These are phyloP conservation scores for Penicillium sp. DNA, from an alignment of 2,329 filamentous ascomycete species.

Conservation along the genomic window DNA sequence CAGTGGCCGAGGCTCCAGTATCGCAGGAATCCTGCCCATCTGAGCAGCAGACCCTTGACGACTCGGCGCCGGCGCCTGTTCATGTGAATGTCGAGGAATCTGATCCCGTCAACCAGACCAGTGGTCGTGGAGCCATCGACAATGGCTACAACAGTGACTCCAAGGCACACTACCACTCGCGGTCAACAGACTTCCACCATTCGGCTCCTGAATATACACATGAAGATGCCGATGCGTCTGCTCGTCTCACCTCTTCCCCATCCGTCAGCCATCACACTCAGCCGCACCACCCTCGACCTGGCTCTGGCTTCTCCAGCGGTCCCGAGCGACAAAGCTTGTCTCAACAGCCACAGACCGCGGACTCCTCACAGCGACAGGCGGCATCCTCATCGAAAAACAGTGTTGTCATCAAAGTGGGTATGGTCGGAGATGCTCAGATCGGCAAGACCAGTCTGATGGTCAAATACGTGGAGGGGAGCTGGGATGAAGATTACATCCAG, in stretches of 20 bases:
- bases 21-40: constrained; percentile 4
- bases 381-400: constrained; percentile 46
- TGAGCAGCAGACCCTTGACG: constrained; percentile 18
- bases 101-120: constrained; percentile 34
- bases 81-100: constrained; percentile 26
- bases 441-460: constrained; percentile 99
- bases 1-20: constrained; percentile 7
- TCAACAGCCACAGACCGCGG: constrained; percentile 41
- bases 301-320: constrained; percentile 45
- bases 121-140: constrained; percentile 20
- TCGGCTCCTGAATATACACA: constrained; percentile 35
- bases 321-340: constrained; percentile 42
- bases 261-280: constrained; percentile 37
- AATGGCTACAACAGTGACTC: constrained; percentile 42
- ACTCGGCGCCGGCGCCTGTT: constrained; percentile 17
- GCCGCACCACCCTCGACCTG: constrained; percentile 40
- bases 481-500: constrained; percentile 99
- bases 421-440: constrained; percentile 98
- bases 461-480: constrained; percentile 98
- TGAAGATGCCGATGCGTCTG: constrained; percentile 43
- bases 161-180: constrained; percentile 45
- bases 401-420: constrained; percentile 98
- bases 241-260: constrained; percentile 38
- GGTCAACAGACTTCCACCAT: constrained; percentile 30
- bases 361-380: constrained; percentile 42